Evolutionary conservation across 2,329 filamentous ascomycete genomes (phyloP), one percentile per base, ranked within the genome.

Genomic region (Tolypocladium pustulatum): DNA sequence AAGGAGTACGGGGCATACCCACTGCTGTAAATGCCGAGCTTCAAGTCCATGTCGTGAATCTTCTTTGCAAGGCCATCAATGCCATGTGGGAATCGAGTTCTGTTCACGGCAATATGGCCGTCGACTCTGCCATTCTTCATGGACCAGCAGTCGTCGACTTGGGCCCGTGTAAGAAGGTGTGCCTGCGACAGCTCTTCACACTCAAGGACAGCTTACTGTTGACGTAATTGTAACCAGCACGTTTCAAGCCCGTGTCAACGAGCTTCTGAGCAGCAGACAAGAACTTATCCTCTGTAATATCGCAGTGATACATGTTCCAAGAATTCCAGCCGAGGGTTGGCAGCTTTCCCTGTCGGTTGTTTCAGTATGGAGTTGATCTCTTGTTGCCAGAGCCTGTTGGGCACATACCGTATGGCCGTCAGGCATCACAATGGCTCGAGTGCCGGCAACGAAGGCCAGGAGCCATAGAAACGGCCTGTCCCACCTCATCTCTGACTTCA

Each of bases 21-120:
- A 66, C 78, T 79, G 63, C 79, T 79, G 65, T 88, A 88, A 59
- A 88, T 85, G 0, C 85, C 85, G 12, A 86, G 71, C 66, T 87
- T 87, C 52, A 88, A 65, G 2, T 81, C 82, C 61, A 83, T 65
- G 2, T 64, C 69, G 60, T 87, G 84, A 25, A 87, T 75, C 59
- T 79, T 66, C 30, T 79, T 69, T 1, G 82, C 82, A 1, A 81
- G 68, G 0, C 78, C 76, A 10, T 74, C 74, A 60, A 88, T 84
- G 0, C 84, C 85, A 22, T 76, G 71, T 0, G 85, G 84, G 59
- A 87, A 88, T 59, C 78, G 81, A 3, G 62, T 66, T 0, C 69
- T 67, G 62, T 84, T 77, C 0, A 78, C 74, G 4, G 78, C 67
- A 5, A 83, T 73, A 41, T 62, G 62, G 13, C 59, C 59, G 17